These are phyloP conservation scores for Zygosaccharomyces lentus DNA, from an alignment of 805 yeast genomes.

Conservation along the genomic window DNA sequence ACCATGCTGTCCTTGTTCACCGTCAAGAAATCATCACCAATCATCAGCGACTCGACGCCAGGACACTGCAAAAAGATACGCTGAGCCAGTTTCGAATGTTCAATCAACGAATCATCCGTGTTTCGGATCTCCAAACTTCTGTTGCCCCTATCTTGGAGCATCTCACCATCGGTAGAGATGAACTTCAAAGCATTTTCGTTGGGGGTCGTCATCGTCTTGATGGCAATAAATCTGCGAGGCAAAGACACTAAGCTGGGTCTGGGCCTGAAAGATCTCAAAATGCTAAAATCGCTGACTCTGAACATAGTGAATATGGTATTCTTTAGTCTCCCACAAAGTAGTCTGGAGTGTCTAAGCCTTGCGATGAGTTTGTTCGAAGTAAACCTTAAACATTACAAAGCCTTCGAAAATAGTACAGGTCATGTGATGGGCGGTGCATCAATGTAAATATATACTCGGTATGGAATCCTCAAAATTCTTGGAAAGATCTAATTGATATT, in stretches of 20 bases:
- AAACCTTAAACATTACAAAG: background rate
- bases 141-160: conserved; percentile 32
- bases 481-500: no score
- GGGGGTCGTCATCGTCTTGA: conserved; percentile 59
- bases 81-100: conserved; percentile 58
- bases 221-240: conserved; percentile 20
- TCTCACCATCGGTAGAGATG: conserved; percentile 38
- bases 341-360: background rate
- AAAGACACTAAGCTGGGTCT: conserved; percentile 1
- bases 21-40: conserved; percentile 70
- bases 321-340: background rate
- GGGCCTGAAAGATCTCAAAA: background rate
- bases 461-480: no score
- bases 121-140: conserved; percentile 34
- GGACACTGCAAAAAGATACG: conserved; percentile 48
- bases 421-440: background rate
- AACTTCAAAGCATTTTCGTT: conserved; percentile 73
- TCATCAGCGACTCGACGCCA: conserved; percentile 61
- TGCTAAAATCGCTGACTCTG: background rate
- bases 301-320: background rate
- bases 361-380: background rate
- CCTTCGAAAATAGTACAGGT: background rate
- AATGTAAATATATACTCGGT: no score
- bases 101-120: conserved; percentile 32
- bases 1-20: conserved; percentile 63